A percentile compares a stretch with the other conserved stretches of the same genome.
phyloP scores from a whole-genome alignment of 495 filamentous ascomycete species.

The Aspergillus nanangensis region DNA sequence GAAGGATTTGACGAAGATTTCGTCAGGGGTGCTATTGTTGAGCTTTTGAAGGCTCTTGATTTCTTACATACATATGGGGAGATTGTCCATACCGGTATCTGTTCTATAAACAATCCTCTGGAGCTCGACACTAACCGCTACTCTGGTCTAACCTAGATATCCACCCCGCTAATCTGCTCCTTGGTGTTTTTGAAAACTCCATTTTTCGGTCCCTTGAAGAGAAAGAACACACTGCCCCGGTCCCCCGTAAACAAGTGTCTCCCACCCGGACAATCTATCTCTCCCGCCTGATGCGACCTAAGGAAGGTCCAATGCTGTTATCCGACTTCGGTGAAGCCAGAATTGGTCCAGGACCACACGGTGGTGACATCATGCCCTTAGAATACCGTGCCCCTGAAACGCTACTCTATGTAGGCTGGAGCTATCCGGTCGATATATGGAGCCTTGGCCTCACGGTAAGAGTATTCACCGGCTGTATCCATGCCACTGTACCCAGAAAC shows the following conservation, averaged over 20 bases:
- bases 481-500: neutral
- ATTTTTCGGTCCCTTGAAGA: constrained; percentile 14
- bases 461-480: constrained; percentile 17
- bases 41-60: constrained; percentile 30
- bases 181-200: constrained; percentile 17
- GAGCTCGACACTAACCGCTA: constrained; percentile 10
- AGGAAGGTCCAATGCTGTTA: constrained; percentile 18
- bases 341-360: constrained; percentile 21
- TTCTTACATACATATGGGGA: constrained; percentile 36
- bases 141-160: constrained; percentile 27
- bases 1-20: constrained; percentile 17
- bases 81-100: constrained; percentile 42
- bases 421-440: constrained; percentile 46
- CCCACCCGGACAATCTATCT: constrained; percentile 32
- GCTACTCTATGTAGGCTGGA: constrained; percentile 33
- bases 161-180: constrained; percentile 25
- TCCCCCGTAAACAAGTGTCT: constrained; percentile 29
- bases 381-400: constrained; percentile 39
- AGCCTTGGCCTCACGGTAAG: constrained; percentile 43
- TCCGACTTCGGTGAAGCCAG: constrained; percentile 31
- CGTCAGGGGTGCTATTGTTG: constrained; percentile 14
- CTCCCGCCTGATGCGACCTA: constrained; percentile 11
- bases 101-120: neutral
- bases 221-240: constrained; percentile 21
- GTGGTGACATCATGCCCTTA: constrained; percentile 32